These are phyloP conservation scores for Colletotrichum theobromicola DNA, from an alignment of 2,329 filamentous ascomycete species.

Conservation along the genomic window DNA sequence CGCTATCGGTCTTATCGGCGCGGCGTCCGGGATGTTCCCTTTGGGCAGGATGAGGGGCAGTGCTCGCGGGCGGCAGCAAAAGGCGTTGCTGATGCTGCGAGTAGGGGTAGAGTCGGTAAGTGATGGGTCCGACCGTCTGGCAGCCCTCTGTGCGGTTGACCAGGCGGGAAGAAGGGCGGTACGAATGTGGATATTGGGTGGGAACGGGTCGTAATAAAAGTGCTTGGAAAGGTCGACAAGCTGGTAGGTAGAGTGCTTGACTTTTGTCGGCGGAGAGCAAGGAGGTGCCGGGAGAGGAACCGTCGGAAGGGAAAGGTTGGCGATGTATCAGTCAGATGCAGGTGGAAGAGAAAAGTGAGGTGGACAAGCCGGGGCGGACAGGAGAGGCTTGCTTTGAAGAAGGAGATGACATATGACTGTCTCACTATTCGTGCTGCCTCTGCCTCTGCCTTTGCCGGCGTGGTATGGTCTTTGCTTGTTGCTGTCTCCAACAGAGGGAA, in stretches of 20 bases:
- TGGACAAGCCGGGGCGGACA: not conserved
- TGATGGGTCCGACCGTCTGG: not conserved
- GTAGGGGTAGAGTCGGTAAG: slow-evolving; percentile 15
- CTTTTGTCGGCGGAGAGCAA: not conserved
- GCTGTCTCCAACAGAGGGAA: not conserved
- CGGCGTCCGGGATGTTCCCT: slow-evolving; percentile 10
- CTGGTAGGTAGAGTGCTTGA: not conserved
- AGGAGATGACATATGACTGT: not conserved
- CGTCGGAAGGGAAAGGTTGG: not conserved
- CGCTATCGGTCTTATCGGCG: slow-evolving; percentile 21
- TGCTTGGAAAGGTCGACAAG: not conserved
- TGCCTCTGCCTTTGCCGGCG: not conserved
- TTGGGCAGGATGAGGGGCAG: slow-evolving; percentile 18
- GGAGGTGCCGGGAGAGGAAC: not conserved
- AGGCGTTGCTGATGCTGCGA: not conserved
- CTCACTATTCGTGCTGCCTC: not conserved
- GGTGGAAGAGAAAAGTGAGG: not conserved
- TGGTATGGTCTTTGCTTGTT: not conserved
- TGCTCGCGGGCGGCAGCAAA: not conserved
- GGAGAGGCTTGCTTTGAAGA: not conserved
- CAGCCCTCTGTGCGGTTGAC: slow-evolving; percentile 1
- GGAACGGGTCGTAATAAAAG: slow-evolving; percentile 10
- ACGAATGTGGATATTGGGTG: slow-evolving; percentile 8
- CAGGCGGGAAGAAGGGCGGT: not conserved
- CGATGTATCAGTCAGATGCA: not conserved